A percentile compares a stretch with the other conserved stretches of the same genome.
These are phyloP conservation scores for Microsporum canis DNA, from an alignment of 2,329 filamentous ascomycete genomes.

Conservation along the genomic window DNA sequence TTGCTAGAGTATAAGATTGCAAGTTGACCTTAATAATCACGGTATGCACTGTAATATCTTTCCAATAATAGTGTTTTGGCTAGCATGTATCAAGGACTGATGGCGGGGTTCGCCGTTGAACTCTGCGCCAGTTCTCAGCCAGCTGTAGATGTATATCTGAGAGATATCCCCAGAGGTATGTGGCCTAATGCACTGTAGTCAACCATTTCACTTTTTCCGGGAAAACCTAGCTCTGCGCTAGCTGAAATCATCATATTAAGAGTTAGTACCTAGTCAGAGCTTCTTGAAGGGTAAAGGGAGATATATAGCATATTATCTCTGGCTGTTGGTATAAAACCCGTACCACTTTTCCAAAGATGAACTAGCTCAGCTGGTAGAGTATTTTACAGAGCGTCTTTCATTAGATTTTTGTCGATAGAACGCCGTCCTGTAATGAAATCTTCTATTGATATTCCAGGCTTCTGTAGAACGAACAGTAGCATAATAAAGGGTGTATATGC, in stretches of 20 bases:
- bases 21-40: too few species aligned
- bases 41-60: too few species aligned
- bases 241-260: neutral
- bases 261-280: neutral
- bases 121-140: too few species aligned
- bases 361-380: too few species aligned
- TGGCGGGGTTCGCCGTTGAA: too few species aligned
- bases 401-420: neutral
- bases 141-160: too few species aligned
- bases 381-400: neutral
- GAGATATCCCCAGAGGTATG: too few species aligned
- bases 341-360: neutral
- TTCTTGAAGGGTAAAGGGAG: neutral
- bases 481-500: neutral
- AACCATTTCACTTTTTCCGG: neutral
- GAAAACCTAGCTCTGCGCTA: neutral
- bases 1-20: too few species aligned
- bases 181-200: too few species aligned
- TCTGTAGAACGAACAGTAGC: neutral
- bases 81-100: too few species aligned
- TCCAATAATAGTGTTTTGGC: too few species aligned
- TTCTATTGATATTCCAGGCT: neutral
- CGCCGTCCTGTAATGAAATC: neutral
- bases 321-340: neutral
- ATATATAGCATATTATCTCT: neutral